phyloP scores from a whole-genome alignment of 768 basidiomycete genomes.

The Rhodotorula kratochvilovae region DNA sequence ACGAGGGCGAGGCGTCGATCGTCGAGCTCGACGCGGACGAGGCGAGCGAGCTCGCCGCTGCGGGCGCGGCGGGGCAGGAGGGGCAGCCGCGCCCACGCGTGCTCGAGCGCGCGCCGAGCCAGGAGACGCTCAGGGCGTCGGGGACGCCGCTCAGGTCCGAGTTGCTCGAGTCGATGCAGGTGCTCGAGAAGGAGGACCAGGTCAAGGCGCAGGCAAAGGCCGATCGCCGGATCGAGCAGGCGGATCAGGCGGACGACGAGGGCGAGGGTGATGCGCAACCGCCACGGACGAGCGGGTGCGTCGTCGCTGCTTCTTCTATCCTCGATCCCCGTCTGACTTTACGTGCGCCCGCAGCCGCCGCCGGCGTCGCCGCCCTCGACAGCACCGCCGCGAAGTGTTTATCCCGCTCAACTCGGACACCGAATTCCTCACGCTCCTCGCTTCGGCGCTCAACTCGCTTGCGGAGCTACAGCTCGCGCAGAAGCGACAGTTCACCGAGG shows the following conservation, averaged over 20 bases:
- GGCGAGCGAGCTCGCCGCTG: neutral
- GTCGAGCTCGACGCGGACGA: neutral
- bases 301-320: neutral
- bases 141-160: neutral
- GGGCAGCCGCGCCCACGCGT: neutral
- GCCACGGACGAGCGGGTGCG: neutral
- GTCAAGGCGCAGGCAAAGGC: conserved; percentile 1
- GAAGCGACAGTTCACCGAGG: conserved; percentile 55
- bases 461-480: conserved; percentile 53
- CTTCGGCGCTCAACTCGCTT: conserved; percentile 55
- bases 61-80: neutral
- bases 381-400: conserved; percentile 55
- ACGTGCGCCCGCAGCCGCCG: neutral
- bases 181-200: neutral
- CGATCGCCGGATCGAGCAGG: neutral
- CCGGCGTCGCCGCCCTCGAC: conserved; percentile 12
- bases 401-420: conserved; percentile 76
- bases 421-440: conserved; percentile 72
- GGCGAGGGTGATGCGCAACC: neutral
- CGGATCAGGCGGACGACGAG: conserved; percentile 21
- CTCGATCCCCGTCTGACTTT: neutral
- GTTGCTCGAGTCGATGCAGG: neutral
- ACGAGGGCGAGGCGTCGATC: conserved; percentile 4
- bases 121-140: neutral
- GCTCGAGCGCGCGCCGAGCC: neutral